A percentile compares a stretch with the other conserved stretches of the same genome.
phyloP scores from a whole-genome alignment of 2,329 filamentous ascomycete genomes.

The Neopestalotiopsis sp. region DNA sequence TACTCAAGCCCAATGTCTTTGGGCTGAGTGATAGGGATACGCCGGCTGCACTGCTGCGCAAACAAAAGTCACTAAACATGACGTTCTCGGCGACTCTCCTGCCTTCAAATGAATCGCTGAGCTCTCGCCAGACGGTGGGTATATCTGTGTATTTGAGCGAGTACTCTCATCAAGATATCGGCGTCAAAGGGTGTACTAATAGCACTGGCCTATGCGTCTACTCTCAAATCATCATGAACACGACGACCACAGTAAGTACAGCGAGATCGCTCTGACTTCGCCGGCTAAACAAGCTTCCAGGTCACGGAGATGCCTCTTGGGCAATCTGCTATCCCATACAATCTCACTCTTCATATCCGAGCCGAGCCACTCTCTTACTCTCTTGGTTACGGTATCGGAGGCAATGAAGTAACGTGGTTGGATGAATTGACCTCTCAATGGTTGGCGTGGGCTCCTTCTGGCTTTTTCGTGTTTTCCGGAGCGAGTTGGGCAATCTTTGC shows the following conservation, averaged over 20 bases:
- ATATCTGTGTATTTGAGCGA: constrained; percentile 35
- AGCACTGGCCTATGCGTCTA: constrained; percentile 20
- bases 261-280: no score
- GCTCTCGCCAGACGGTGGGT: constrained; percentile 30
- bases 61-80: constrained; percentile 38
- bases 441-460: constrained; percentile 6
- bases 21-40: constrained; percentile 36
- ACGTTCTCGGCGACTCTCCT: constrained; percentile 32
- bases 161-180: constrained; percentile 34
- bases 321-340: constrained; percentile 14
- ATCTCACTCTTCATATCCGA: constrained; percentile 29
- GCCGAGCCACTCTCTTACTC: constrained; percentile 28
- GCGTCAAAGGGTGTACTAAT: constrained; percentile 33
- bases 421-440: neutral
- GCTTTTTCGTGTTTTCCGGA: constrained; percentile 3
- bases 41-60: constrained; percentile 33
- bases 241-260: constrained; percentile 5
- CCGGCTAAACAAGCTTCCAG: neutral
- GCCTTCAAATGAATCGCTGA: constrained; percentile 21
- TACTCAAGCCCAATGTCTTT: constrained; percentile 25
- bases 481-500: constrained; percentile 2
- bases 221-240: constrained; percentile 2
- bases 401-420: neutral
- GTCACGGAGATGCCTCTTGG: neutral
- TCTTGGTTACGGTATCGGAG: constrained; percentile 28